Base-by-base conservation (phyloP, 139 green algal genomes). In the Micractinium conductrix region DNA sequence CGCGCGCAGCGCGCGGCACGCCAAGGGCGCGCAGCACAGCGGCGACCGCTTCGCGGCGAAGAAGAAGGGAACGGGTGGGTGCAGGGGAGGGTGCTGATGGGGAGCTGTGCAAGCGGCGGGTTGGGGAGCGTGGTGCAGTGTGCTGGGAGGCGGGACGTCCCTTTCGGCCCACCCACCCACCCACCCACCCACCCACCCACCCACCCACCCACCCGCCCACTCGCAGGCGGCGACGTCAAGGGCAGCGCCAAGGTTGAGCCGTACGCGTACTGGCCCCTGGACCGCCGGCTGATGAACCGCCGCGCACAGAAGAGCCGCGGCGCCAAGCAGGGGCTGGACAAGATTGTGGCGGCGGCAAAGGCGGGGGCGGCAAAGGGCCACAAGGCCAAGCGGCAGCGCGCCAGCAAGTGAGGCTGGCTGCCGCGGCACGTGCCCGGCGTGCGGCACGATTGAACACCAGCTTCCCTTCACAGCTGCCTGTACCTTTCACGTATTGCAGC, bases 231-330 rank as follows among this genome's bases (percentile, higher is more conserved):
- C 9, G 95, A 98, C 76, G 90, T 94, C 5, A 97, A 96, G 86
- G 90, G 93, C 45, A 85, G 63, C 22, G 87, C 88, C 79, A 92
- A 93, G 81, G 89, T 96, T 44, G 97, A 99, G 92, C 97, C 97
- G 21, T 99, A 98, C 85, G 97, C 97, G 0, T 99, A 99, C 89
- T 99, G 97, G 97, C 93, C 92, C 30, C 90, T 99, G 73, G 97
- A 99, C 85, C 89, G 94, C 21, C 97, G 97, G 76, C 93, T 99
- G 92, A 91, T 99, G 42, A 99, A 99, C 89, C 86, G 93, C 53
- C 90, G 97, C 48, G 50, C 87, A 9, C 84, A 88, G 71, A 98
- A 98, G 92, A 87, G 91, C 72, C 85, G 78, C 28, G 78, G 42
- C 2, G 91, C 89, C 0, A 83, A 89, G 45, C 30, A 80, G n/a